phyloP scores from a whole-genome alignment of 768 basidiomycete genomes.

The Podaxis pistillaris region DNA sequence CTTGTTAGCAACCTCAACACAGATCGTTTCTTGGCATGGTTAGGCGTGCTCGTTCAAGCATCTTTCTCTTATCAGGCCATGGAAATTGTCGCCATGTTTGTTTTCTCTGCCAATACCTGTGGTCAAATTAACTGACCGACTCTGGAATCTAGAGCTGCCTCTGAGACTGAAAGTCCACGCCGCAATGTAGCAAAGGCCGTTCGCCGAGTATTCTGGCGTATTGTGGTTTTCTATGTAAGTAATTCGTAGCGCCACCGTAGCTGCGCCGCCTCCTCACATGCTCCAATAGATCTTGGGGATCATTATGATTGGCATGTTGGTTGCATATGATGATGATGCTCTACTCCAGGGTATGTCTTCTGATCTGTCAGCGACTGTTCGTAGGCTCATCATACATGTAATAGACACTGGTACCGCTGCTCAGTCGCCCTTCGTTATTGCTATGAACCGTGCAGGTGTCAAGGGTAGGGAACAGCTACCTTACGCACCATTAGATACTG shows the following conservation, averaged over 20 bases:
- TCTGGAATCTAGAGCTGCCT: constrained; percentile 53
- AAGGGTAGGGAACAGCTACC: constrained; percentile 37
- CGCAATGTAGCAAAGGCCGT: constrained; percentile 79
- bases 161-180: constrained; percentile 75
- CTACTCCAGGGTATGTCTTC: constrained; percentile 39
- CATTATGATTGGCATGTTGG: constrained; percentile 76
- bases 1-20: constrained; percentile 41
- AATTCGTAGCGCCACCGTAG: not conserved
- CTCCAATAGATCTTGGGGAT: constrained; percentile 44
- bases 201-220: constrained; percentile 75
- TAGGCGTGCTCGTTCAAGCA: constrained; percentile 46
- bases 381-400: not conserved
- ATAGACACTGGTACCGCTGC: constrained; percentile 60
- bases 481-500: not conserved
- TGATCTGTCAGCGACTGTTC: not conserved
- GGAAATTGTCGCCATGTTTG: constrained; percentile 70
- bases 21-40: constrained; percentile 45
- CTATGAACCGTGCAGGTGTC: constrained; percentile 70
- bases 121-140: not conserved
- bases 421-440: constrained; percentile 83
- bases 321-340: constrained; percentile 60
- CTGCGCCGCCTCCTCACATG: not conserved
- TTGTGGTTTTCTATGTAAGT: constrained; percentile 72
- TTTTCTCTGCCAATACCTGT: not conserved
- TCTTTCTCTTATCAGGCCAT: constrained; percentile 80